Evolutionary conservation across 768 basidiomycete species (phyloP).

Genomic region (Leccinum disarticulatum): DNA sequence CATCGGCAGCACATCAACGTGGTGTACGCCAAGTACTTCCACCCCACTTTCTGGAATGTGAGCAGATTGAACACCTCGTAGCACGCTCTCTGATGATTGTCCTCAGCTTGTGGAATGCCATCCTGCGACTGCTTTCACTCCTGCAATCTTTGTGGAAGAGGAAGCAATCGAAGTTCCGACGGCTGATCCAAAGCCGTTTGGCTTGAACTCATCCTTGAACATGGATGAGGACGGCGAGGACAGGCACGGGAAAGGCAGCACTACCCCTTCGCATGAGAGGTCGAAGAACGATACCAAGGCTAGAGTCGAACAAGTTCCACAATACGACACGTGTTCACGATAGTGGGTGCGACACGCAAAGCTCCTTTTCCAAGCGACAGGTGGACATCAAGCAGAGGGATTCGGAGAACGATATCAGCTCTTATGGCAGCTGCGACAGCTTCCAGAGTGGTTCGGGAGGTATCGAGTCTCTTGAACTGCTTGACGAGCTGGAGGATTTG

Average conservation of each 20-base stretch:
- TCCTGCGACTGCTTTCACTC: slow-evolving; percentile 15
- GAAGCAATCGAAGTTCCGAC: slow-evolving; percentile 10
- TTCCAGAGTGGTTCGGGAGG: neutral
- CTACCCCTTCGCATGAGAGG: neutral
- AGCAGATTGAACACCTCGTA: neutral
- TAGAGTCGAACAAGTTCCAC: neutral
- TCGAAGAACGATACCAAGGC: neutral
- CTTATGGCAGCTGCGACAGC: neutral
- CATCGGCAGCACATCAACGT: slow-evolving; percentile 17
- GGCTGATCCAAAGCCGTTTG: slow-evolving; percentile 6
- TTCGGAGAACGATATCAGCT: neutral
- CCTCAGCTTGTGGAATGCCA: slow-evolving; percentile 17
- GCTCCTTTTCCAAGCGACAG: neutral
- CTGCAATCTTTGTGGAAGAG: slow-evolving; percentile 21
- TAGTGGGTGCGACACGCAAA: neutral
- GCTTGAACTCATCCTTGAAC: slow-evolving; percentile 15
- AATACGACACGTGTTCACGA: slow-evolving; percentile 13
- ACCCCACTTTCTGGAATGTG: slow-evolving; percentile 23
- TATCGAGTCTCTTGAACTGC: neutral
- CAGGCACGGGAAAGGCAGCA: neutral
- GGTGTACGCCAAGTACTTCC: slow-evolving; percentile 24
- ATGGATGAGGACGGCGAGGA: slow-evolving; percentile 8
- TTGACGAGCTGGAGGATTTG: neutral
- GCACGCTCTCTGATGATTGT: neutral
- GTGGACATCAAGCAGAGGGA: neutral